Evolutionary conservation across 140 eudicot genomes (phyloP), one percentile per base, ranked within the genome.

Genomic region (Oenanthe javanica): DNA sequence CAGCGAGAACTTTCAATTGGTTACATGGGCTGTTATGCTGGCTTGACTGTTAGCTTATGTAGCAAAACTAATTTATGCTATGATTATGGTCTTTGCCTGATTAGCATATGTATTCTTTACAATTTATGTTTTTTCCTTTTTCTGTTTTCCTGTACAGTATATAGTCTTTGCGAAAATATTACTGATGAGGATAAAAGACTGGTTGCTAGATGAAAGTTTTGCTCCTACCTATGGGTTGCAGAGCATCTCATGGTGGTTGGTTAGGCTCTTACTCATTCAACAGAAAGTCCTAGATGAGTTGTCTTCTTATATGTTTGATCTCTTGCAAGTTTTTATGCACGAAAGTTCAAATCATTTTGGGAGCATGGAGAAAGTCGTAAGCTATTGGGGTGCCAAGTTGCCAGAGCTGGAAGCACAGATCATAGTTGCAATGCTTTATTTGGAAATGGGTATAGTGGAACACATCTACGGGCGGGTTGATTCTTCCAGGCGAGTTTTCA

Each of bases 161-260:
- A 52, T 95, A 57, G 87, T 91, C 82, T 85, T 90, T 59, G 96
- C 98, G 14, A 95, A 92, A 84, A 47, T 86, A 16, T 61, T 90
- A 75, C 86, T 95, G 81, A 82, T 77, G 86, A 86, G 50, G 84
- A 51, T 85, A 19, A 92, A 83, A 85, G 97, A 90, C 77, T 31
- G 86, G 80, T 71, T 84, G 74, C 81, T 71, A 51, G 77, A 75
- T 43, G 89, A 82, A 78, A 83, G 78, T n/a, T 6, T 75, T 10
- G 23, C 66, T 42, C 18, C 82, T 15, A 50, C 57, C 18, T 81
- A 81, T 79, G 92, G 85, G 54, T 61, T 81, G 4, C 83, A 76
- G 78, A 81, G 88, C 82, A 61, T 77, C 76, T 84, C 97, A 25
- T 95, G 96, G 97, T 95, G 99, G 99, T 77, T 95, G 81, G 89